A percentile compares a stretch with the other conserved stretches of the same genome.
These are phyloP conservation scores for Ormosia semicastrata DNA, from an alignment of 306 rosid species.

Conservation along the genomic window DNA sequence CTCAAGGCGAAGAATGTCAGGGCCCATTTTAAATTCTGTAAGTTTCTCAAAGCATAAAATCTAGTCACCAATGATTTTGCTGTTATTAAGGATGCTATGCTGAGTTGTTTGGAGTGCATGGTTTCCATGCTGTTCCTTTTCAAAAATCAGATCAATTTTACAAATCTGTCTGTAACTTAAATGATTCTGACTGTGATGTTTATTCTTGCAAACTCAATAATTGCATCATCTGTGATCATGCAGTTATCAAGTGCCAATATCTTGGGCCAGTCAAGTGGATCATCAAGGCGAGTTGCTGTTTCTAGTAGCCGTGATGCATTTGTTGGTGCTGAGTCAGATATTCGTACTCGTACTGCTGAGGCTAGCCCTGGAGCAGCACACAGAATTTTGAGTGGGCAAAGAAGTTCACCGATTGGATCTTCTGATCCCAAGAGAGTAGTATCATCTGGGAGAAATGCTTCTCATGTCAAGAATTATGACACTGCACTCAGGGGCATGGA, in stretches of 20 bases:
- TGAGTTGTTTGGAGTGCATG: conserved; percentile 29
- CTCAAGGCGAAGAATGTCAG: conserved; percentile 69
- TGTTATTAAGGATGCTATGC: conserved; percentile 42
- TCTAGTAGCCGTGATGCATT: conserved; percentile 78
- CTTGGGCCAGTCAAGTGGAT: conserved; percentile 77
- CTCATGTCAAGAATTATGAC: conserved; percentile 70
- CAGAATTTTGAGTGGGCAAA: conserved; percentile 65
- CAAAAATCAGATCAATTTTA: not conserved
- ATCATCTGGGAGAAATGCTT: conserved; percentile 54
- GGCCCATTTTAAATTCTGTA: conserved; percentile 59
- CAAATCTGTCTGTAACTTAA: not conserved
- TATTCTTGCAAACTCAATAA: not conserved
- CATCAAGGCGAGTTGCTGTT: conserved; percentile 82
- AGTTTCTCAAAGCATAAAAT: conserved; percentile 49
- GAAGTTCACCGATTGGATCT: conserved; percentile 67
- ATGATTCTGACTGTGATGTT: not conserved
- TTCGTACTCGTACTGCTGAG: conserved; percentile 61
- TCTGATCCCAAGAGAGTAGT: conserved; percentile 60
- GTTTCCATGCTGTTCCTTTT: conserved; percentile 9
- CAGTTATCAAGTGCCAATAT: conserved; percentile 60
- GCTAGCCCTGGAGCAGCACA: conserved; percentile 73
- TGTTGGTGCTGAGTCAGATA: conserved; percentile 69
- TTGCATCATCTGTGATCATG: conserved; percentile 28
- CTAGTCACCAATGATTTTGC: conserved; percentile 39
- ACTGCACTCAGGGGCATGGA: conserved; percentile 78